phyloP scores from a whole-genome alignment of 495 filamentous ascomycete species.

The Neurospora tetrasperma region DNA sequence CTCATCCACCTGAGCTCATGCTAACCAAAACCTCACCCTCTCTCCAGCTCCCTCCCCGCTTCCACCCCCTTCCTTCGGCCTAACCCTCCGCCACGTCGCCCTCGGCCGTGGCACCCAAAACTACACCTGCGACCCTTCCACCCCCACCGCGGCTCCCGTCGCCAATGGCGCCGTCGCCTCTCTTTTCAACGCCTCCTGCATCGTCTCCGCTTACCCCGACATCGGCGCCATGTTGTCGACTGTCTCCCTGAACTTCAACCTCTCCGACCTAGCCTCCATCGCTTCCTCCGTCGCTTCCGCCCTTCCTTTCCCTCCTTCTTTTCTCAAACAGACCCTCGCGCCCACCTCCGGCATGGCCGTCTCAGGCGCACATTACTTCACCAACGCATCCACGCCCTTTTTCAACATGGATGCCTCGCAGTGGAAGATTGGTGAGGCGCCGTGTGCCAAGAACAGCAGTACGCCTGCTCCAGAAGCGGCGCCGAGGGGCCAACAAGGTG shows the following conservation, averaged over 20 bases:
- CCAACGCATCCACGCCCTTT: slow-evolving; percentile 55
- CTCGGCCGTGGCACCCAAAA: slow-evolving; percentile 86
- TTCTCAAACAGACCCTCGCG: slow-evolving; percentile 20
- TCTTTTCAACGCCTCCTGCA: slow-evolving; percentile 81
- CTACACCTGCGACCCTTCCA: slow-evolving; percentile 67
- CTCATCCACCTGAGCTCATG: neutral
- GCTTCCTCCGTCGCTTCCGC: slow-evolving; percentile 16
- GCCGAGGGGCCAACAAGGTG: slow-evolving; percentile 36
- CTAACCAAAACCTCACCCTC: slow-evolving; percentile 10
- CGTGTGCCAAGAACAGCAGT: slow-evolving; percentile 46
- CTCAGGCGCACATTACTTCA: slow-evolving; percentile 72
- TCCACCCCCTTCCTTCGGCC: slow-evolving; percentile 44
- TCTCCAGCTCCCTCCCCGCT: slow-evolving; percentile 36
- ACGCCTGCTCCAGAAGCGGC: slow-evolving; percentile 49
- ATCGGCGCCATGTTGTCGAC: slow-evolving; percentile 46
- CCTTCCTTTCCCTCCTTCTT: neutral
- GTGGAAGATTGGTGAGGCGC: slow-evolving; percentile 48
- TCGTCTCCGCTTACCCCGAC: slow-evolving; percentile 54
- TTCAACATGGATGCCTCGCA: slow-evolving; percentile 58
- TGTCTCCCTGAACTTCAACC: slow-evolving; percentile 46
- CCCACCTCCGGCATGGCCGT: slow-evolving; percentile 46
- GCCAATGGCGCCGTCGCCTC: slow-evolving; percentile 67
- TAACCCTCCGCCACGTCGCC: slow-evolving; percentile 62
- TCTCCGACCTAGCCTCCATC: slow-evolving; percentile 22
- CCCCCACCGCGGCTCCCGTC: slow-evolving; percentile 46